Conservation (phyloP, 2,329 filamentous ascomycete genomes). For the Aspergillus brunneoviolaceus region DNA sequence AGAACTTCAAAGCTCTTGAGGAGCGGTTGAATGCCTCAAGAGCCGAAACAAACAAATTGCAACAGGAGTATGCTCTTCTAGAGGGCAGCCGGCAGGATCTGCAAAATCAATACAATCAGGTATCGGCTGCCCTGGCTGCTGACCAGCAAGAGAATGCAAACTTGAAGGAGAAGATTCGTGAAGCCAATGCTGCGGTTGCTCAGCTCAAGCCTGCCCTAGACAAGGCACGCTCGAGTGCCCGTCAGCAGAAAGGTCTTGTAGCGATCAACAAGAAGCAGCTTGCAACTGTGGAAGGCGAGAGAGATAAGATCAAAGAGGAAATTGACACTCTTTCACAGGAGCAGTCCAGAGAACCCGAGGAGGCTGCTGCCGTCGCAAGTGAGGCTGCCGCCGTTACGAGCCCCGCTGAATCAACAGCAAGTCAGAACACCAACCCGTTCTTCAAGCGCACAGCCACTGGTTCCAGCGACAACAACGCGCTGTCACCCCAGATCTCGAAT, state of each 20-base stretch:
- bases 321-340: constrained; percentile 66
- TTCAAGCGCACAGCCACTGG: constrained; percentile 65
- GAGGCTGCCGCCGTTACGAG: constrained; percentile 60
- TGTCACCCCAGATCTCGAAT: constrained; percentile 44
- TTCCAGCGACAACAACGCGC: constrained; percentile 48
- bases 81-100: constrained; percentile 80
- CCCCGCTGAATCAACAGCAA: constrained; percentile 62
- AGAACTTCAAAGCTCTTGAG: constrained; percentile 79
- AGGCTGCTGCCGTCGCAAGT: constrained; percentile 34
- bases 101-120: constrained; percentile 76
- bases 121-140: constrained; percentile 70
- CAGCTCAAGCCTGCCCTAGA: constrained; percentile 88
- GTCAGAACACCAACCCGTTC: constrained; percentile 86
- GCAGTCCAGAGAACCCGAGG: constrained; percentile 57
- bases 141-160: constrained; percentile 85
- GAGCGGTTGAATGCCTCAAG: constrained; percentile 75
- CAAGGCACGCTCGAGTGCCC: constrained; percentile 85
- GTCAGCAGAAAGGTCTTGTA: constrained; percentile 93
- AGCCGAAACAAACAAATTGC: constrained; percentile 78
- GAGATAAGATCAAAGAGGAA: constrained; percentile 82
- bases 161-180: constrained; percentile 83
- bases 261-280: constrained; percentile 99
- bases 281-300: constrained; percentile 81
- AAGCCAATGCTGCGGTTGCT: constrained; percentile 76
- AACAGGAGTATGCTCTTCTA: constrained; percentile 78